Evolutionary conservation across 2,329 filamentous ascomycete species (phyloP), one percentile per base, ranked within the genome.

Genomic region (Aureobasidium subglaciale): DNA sequence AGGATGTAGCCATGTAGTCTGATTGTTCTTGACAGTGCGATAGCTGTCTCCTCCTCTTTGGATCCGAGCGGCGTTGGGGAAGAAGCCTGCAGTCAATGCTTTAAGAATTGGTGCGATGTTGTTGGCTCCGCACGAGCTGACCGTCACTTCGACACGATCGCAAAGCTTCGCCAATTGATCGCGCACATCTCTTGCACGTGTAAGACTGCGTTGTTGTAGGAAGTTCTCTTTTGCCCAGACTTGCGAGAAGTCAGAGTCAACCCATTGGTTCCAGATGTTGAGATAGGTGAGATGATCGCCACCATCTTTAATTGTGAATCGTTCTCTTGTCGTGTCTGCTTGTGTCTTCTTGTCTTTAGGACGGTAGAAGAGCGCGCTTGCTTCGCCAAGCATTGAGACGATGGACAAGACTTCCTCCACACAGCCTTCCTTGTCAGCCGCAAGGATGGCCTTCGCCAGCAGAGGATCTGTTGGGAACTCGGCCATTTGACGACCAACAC

Each of bases 341-440:
- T 96, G 89, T 25, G 96, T 86, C 70, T 96, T 96, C 77, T 97
- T 96, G 73, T 99, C 91, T 68, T 96, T 96, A 18, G 93, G 91
- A 0, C 90, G 81, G 78, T 95, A 95, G 76, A 96, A 99, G 5
- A 99, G 80, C 0, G 90, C 86, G 4, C 86, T 90, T 1, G 88
- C 84, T 72, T 97, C 93, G 59, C 87, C 84, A 0, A 97, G 80
- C 88, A 97, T 96, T 38, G 91, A 84, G n/a, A 97, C 89, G 46
- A 97, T 89, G 0, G 88, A 90, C 15, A 99, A 76, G 0, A 97
- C 84, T 71, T 99, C 93, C 58, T 95, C 89, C 0, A 96, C 89
- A 63, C 92, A 96, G n/a, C 88, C 88, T 62, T 92, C 87, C 63
- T 90, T 87, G 70, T 93, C 88, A 0, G 92, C 89, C 0, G 90